phyloP scores from a whole-genome alignment of 371 early-diverging fungal species.

The Rhizopus microsporus region DNA sequence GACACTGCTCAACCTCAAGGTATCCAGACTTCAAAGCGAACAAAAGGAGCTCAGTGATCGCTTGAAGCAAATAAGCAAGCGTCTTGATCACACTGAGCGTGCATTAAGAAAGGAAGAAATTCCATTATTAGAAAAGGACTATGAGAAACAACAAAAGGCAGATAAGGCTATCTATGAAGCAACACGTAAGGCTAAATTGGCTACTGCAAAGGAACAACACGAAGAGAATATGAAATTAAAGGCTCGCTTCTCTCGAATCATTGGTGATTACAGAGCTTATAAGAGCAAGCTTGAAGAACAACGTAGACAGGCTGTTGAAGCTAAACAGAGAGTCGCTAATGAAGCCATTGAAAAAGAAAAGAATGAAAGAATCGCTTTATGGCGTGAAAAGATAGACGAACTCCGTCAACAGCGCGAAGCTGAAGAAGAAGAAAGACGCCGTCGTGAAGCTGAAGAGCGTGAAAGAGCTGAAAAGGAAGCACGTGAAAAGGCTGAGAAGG shows the following conservation, averaged over 20 bases:
- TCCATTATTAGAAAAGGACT: conserved; percentile 89
- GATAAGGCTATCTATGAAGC: conserved; percentile 84
- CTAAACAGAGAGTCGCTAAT: conserved; percentile 52
- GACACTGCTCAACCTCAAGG: conserved; percentile 82
- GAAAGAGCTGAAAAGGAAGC: conserved; percentile 34
- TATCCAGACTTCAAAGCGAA: conserved; percentile 90
- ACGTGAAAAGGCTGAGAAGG: conserved; percentile 32
- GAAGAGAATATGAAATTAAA: conserved; percentile 77
- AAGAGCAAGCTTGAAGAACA: conserved; percentile 61
- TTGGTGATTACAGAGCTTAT: conserved; percentile 74
- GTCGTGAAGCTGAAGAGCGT: conserved; percentile 28
- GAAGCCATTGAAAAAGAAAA: conserved; percentile 73
- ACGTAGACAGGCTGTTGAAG: conserved; percentile 54
- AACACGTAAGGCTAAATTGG: conserved; percentile 68
- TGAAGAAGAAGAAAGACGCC: conserved; percentile 47
- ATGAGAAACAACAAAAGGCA: conserved; percentile 82
- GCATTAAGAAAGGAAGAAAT: conserved; percentile 95
- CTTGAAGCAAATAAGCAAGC: conserved; percentile 74
- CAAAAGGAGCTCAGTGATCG: conserved; percentile 77
- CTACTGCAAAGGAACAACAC: conserved; percentile 66
- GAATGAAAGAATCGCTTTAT: conserved; percentile 61
- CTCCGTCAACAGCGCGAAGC: conserved; percentile 34
- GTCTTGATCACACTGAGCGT: conserved; percentile 93
- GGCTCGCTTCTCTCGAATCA: conserved; percentile 74
- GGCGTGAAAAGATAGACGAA: conserved; percentile 55